Conservation (phyloP, 495 filamentous ascomycete species). For the Xanthoparmelia taractica region DNA sequence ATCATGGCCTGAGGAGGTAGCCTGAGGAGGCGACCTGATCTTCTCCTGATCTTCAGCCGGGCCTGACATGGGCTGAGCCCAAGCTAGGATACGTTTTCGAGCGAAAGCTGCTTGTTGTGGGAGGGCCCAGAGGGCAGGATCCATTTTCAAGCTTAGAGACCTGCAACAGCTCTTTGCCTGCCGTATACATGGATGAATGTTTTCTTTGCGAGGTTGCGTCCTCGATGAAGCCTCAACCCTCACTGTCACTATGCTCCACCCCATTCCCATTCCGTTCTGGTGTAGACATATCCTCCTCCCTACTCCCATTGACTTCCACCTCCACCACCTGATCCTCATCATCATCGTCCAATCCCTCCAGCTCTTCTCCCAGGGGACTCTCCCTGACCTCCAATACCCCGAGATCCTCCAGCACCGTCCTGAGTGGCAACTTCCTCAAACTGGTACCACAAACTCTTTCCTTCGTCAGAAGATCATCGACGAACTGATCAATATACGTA, state of each 20-base stretch:
- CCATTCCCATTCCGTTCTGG: conserved; percentile 1
- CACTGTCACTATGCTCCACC: background rate
- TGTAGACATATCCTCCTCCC: conserved; percentile 3
- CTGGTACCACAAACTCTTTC: conserved; percentile 86
- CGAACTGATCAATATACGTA: conserved; percentile 84
- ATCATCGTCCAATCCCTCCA: conserved; percentile 75
- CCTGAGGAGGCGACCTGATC: background rate
- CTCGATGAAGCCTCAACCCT: conserved; percentile 3
- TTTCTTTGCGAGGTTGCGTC: background rate
- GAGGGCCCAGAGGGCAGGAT: background rate
- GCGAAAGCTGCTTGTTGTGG: background rate
- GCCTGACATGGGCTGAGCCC: background rate
- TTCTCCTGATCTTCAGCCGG: background rate
- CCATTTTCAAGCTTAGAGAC: background rate
- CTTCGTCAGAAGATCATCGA: conserved; percentile 85
- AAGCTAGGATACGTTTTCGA: background rate
- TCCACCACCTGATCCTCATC: conserved; percentile 42
- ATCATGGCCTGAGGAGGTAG: background rate
- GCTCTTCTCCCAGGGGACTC: conserved; percentile 71
- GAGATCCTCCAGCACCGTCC: conserved; percentile 80
- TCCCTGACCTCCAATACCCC: conserved; percentile 78
- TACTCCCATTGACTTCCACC: conserved; percentile 1
- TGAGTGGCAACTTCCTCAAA: conserved; percentile 80
- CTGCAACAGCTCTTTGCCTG: background rate
- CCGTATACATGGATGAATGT: background rate